Conservation (phyloP, 805 yeast species). For the Lachancea lanzarotensis region DNA sequence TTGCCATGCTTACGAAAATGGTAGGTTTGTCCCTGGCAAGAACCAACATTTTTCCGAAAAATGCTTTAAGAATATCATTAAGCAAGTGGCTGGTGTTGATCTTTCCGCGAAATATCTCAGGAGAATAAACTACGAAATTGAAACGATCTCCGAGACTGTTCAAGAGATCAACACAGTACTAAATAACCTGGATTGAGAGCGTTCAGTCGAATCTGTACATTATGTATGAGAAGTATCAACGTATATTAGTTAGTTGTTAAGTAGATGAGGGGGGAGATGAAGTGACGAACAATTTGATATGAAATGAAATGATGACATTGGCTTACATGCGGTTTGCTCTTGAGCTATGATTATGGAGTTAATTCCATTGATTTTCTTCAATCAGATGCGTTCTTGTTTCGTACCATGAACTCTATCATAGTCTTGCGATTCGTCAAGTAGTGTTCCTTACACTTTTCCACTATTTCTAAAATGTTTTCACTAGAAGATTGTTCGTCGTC, state of each 20-base stretch:
- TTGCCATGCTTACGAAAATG: constrained; percentile 23
- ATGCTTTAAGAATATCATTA: constrained; percentile 27
- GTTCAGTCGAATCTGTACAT: not conserved
- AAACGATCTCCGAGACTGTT: constrained; percentile 22
- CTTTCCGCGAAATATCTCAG: constrained; percentile 31
- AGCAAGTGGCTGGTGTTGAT: constrained; percentile 33
- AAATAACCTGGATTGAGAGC: constrained; percentile 18
- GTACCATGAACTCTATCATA: constrained; percentile 18
- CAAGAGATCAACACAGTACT: constrained; percentile 26
- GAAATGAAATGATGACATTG: not conserved
- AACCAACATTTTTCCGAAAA: constrained; percentile 22
- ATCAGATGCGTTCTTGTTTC: constrained; percentile 2
- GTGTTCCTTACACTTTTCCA: constrained; percentile 39
- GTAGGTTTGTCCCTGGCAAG: constrained; percentile 16
- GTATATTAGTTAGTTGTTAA: not conserved
- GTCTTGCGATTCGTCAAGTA: constrained; percentile 18
- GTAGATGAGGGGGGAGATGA: not conserved
- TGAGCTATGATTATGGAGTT: too few species aligned
- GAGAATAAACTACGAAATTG: constrained; percentile 27
- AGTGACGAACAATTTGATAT: not conserved
- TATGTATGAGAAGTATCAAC: not conserved
- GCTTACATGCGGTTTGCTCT: not conserved
- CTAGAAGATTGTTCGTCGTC: constrained; percentile 24
- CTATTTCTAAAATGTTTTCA: constrained; percentile 30
- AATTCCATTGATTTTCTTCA: too few species aligned